Conservation (phyloP, 2,329 filamentous ascomycete genomes). For the Fusarium sp. region DNA sequence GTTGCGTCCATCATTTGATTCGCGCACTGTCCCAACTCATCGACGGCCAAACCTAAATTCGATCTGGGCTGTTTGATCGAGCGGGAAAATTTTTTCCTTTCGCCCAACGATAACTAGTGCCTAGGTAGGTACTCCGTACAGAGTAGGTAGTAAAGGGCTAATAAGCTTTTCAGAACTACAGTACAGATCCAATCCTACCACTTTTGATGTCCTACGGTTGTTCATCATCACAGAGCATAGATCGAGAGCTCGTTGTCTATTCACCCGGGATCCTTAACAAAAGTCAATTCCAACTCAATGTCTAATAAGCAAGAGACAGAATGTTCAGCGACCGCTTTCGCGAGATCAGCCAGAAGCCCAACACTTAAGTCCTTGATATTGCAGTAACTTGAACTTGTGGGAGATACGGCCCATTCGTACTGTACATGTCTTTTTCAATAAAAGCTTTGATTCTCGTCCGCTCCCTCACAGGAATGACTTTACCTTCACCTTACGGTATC, state of each 20-base stretch:
- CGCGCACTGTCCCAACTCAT: conserved; percentile 32
- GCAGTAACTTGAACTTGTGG: background rate
- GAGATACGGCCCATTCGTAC: background rate
- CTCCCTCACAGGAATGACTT: conserved; percentile 6
- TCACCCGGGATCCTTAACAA: background rate
- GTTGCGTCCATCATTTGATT: background rate
- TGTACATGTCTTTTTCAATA: background rate
- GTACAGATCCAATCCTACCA: background rate
- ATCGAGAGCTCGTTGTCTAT: background rate
- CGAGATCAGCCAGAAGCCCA: background rate
- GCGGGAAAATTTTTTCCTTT: conserved; percentile 35
- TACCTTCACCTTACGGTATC: background rate
- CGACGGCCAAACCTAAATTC: conserved; percentile 7
- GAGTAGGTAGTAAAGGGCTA: background rate
- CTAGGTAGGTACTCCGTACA: background rate
- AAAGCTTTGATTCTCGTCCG: background rate
- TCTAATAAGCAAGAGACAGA: background rate
- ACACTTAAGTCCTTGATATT: background rate
- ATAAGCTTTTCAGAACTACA: background rate
- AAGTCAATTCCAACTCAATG: background rate
- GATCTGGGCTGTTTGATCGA: background rate
- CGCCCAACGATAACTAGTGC: conserved; percentile 15
- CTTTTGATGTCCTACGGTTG: background rate
- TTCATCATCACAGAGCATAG: background rate
- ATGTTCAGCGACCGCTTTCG: background rate